These are phyloP conservation scores for thale cress (Arabidopsis thaliana) DNA, from an alignment of 345 rosid genomes.

Conservation along the genomic window DNA sequence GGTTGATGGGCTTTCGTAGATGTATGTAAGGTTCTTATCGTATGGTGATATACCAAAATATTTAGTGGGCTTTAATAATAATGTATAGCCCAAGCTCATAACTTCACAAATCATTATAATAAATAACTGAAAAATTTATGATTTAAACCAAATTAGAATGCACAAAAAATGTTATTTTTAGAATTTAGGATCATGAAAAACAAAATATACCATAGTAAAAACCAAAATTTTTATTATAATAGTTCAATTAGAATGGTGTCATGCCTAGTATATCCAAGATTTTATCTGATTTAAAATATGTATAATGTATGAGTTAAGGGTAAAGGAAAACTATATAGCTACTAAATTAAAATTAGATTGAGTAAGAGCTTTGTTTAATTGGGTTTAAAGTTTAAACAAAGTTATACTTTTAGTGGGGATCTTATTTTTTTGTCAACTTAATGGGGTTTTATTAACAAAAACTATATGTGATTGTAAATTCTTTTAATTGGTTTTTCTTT, in stretches of 20 bases:
- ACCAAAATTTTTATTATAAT: neutral
- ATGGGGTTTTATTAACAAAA: no score
- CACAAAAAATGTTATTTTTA: neutral
- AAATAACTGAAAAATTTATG: neutral
- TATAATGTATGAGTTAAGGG: neutral
- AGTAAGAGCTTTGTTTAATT: neutral
- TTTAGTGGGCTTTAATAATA: neutral
- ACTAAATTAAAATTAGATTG: neutral
- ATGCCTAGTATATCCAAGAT: constrained; percentile 1
- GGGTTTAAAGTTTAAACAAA: neutral
- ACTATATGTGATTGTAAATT: no score
- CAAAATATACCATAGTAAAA: neutral
- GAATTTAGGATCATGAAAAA: neutral
- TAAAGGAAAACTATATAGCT: neutral
- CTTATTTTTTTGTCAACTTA: no score
- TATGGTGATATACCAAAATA: neutral
- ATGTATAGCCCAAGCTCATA: neutral
- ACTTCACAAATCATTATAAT: neutral
- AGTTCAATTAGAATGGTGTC: neutral
- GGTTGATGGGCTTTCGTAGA: no score
- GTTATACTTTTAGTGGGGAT: neutral
- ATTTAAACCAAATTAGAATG: neutral
- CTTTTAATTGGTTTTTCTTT: neutral
- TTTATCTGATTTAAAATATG: neutral
- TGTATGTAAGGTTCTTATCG: no score